These are phyloP conservation scores for Stagonosporopsis rhizophila DNA, from an alignment of 2,329 filamentous ascomycete genomes.

Conservation along the genomic window DNA sequence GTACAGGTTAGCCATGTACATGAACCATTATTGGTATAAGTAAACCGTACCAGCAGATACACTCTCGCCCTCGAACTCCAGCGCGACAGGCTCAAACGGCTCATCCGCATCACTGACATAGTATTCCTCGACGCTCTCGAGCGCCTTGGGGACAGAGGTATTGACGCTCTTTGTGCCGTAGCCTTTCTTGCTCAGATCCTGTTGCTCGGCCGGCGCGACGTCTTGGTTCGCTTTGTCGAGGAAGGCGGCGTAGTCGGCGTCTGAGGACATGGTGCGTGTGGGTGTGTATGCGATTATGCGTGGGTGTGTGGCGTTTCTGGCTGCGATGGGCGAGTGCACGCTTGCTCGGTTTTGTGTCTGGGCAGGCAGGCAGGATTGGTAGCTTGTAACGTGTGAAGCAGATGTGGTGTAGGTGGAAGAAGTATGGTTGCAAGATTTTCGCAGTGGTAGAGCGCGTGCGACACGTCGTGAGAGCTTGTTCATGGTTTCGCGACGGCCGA, in stretches of 20 bases:
- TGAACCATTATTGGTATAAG: no score
- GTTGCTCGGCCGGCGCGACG: conserved; percentile 40
- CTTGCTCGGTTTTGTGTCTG: not conserved
- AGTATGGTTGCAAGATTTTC: not conserved
- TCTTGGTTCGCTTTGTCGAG: conserved; percentile 86
- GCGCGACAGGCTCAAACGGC: conserved; percentile 77
- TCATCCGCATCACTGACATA: conserved; percentile 87
- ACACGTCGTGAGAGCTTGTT: conserved; percentile 16
- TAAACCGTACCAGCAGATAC: conserved; percentile 1
- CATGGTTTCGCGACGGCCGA: conserved; percentile 31
- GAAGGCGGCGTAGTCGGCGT: conserved; percentile 84
- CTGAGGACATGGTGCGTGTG: conserved; percentile 67
- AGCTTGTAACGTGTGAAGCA: not conserved
- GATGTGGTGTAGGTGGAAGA: not conserved
- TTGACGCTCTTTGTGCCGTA: conserved; percentile 51
- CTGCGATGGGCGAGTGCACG: not conserved
- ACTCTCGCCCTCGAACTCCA: conserved; percentile 63
- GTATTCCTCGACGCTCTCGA: conserved; percentile 60
- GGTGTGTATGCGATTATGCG: conserved; percentile 1
- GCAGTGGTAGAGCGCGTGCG: conserved; percentile 6
- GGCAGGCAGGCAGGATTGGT: not conserved
- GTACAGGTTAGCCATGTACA: conserved; percentile 1
- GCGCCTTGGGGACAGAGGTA: conserved; percentile 63
- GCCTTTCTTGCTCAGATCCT: conserved; percentile 32
- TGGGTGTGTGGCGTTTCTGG: not conserved